Base-by-base conservation (phyloP, 2,329 filamentous ascomycete species). In the Whalleya microplaca region DNA sequence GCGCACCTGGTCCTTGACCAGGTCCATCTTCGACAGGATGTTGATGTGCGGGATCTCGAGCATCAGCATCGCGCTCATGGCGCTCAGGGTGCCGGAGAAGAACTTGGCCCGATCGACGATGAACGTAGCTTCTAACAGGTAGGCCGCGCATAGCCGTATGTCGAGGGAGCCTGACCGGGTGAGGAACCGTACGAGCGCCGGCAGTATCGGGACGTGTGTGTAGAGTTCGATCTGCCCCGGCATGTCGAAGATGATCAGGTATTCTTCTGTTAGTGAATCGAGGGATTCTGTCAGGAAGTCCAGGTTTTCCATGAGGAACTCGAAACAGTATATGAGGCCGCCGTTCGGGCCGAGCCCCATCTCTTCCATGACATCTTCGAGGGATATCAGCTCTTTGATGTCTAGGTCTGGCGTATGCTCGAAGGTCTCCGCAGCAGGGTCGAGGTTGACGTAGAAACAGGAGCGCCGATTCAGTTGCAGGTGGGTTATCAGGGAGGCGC, bases 1-100 rank as follows among this genome's bases (percentile, higher is more conserved):
- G 56, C 88, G 87, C 21, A 98, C 84, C 74, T 95, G 91, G 41
- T 91, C 92, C 72, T 95, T 95, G 64, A 98, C 87, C 59, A 98
- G 84, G 72, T 99, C 95, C 93, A 98, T 98, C 78, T 99, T 99
- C 71, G 90, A 96, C 53, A 99, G 79, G 58, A 99, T 89, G 72
- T 99, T 99, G 71, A 99, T 86, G 72, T 99, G 95, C 3, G 95
- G 95, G 63, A 98, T 86, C 76, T 98, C 95, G 61, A 99, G 84
- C 92, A 98, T 95, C 69, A 99, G 86, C 95, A 99, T 99, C 63
- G 95, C 93, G 69, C 91, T 96, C 95, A 99, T 98, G 63, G 95
- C 95, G 71, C 90, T 95, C 58, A 99, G 80, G 0, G 95, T 96
- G 12, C 95, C 95, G 0, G 95, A 89, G 75, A 99, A 98, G 81